Percentiles rank a stretch among this genome's conserved stretches.
Evolutionary conservation across 78 protist genomes (phyloP).

Genomic region (Dictyostelium brefeldianum): DNA sequence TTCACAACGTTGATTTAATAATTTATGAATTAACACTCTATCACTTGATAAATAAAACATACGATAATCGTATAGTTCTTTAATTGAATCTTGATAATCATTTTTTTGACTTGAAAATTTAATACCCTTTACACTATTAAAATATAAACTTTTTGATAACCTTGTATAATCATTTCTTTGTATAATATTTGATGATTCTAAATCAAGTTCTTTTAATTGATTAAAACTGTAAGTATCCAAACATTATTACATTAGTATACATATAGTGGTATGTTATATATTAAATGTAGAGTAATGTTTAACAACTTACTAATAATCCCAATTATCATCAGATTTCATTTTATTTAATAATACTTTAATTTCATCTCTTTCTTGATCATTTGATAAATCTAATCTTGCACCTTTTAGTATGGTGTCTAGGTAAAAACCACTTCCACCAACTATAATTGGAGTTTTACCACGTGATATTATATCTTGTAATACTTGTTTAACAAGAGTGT

Average conservation of each 20-base stretch:
- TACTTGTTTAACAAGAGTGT: not conserved
- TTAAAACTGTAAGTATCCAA: too few species aligned
- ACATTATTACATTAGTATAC: too few species aligned
- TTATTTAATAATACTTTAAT: not conserved
- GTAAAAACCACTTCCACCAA: slow-evolving; percentile 79
- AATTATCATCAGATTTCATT: slow-evolving; percentile 21
- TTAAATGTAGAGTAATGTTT: not conserved
- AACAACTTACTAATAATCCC: slow-evolving; percentile 34
- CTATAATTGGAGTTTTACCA: slow-evolving; percentile 40
- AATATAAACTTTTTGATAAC: slow-evolving; percentile 46
- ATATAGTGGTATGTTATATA: too few species aligned
- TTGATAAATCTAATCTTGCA: not conserved
- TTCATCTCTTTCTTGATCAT: slow-evolving; percentile 19
- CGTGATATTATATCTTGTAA: slow-evolving; percentile 28
- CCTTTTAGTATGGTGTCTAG: slow-evolving; percentile 30
- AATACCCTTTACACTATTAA: slow-evolving; percentile 14
- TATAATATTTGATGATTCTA: slow-evolving; percentile 40
- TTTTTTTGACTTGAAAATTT: slow-evolving; percentile 22
- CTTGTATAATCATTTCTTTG: slow-evolving; percentile 27
- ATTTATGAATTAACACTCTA: not conserved
- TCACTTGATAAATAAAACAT: slow-evolving; percentile 34
- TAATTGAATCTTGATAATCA: slow-evolving; percentile 3
- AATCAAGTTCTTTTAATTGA: slow-evolving; percentile 19
- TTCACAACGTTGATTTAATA: slow-evolving; percentile 50
- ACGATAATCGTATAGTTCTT: slow-evolving; percentile 52